Percentiles rank a stretch among this genome's conserved stretches.
Evolutionary conservation across 2,329 filamentous ascomycete species (phyloP).

Genomic region (Paramyrothecium sp.): DNA sequence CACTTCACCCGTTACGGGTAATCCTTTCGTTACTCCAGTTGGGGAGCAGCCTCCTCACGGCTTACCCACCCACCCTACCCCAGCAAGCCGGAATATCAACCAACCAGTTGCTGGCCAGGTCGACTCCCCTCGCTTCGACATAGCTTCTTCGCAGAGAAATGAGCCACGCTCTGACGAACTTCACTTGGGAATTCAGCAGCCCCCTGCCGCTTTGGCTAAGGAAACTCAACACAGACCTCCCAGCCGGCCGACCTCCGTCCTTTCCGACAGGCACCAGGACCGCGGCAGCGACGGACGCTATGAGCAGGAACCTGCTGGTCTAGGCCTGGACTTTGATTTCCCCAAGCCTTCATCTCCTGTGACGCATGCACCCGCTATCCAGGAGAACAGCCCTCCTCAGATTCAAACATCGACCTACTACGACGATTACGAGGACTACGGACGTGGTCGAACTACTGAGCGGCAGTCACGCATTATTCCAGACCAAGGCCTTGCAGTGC

Average conservation of each 20-base stretch:
- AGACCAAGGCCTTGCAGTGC: constrained; percentile 46
- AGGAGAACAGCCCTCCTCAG: constrained; percentile 15
- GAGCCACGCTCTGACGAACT: constrained; percentile 22
- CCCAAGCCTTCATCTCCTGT: constrained; percentile 26
- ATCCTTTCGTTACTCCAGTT: constrained; percentile 34
- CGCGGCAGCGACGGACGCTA: constrained; percentile 5
- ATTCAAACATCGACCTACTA: constrained; percentile 30
- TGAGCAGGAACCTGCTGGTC: constrained; percentile 26
- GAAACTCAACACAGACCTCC: constrained; percentile 18
- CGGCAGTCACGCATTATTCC: constrained; percentile 22
- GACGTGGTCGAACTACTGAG: constrained; percentile 34
- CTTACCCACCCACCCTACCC: neutral
- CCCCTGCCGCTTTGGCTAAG: constrained; percentile 25
- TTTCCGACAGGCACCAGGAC: constrained; percentile 12
- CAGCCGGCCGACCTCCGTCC: constrained; percentile 18
- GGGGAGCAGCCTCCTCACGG: constrained; percentile 24
- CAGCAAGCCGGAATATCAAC: neutral
- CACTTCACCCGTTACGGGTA: constrained; percentile 27
- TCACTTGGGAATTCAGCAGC: constrained; percentile 25
- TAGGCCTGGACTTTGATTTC: constrained; percentile 33
- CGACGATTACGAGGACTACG: constrained; percentile 26
- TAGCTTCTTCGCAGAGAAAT: neutral
- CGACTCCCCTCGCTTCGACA: neutral
- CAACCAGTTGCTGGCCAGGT: too few relatives aligned
- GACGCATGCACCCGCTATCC: neutral